phyloP scores from a whole-genome alignment of 2,329 filamentous ascomycete genomes.

The Nemania serpens region DNA sequence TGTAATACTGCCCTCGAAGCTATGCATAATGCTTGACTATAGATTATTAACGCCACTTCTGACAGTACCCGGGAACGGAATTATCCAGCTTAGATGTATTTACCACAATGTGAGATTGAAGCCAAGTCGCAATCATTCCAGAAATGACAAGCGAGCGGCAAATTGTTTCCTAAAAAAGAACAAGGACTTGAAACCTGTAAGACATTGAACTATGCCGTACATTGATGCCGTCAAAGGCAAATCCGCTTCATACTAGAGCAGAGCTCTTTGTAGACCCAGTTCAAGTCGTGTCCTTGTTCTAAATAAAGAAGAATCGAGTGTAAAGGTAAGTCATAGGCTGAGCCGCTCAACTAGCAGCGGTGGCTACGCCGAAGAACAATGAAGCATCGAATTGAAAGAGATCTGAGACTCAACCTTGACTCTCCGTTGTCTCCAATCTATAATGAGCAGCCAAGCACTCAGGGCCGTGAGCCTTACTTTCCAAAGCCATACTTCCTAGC shows the following conservation, averaged over 20 bases:
- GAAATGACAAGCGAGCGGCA: conserved; percentile 2
- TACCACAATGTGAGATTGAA: conserved; percentile 47
- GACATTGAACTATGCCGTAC: conserved; percentile 1
- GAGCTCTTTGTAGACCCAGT: conserved; percentile 17
- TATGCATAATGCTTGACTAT: too few species aligned
- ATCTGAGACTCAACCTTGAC: not conserved
- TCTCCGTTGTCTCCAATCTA: not conserved
- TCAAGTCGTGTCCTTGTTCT: not conserved
- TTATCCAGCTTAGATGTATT: conserved; percentile 63
- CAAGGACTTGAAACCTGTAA: conserved; percentile 3
- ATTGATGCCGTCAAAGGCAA: not conserved
- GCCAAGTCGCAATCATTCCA: not conserved
- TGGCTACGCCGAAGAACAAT: conserved; percentile 30
- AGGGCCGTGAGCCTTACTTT: too few species aligned
- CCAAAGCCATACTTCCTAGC: not conserved
- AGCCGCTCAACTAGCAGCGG: conserved; percentile 7
- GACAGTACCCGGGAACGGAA: conserved; percentile 53
- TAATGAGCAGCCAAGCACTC: not conserved
- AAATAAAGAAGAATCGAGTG: conserved; percentile 29
- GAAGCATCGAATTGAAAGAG: conserved; percentile 23
- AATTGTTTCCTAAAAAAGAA: not conserved
- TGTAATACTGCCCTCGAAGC: too few species aligned
- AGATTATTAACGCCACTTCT: too few species aligned
- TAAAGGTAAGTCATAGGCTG: not conserved
- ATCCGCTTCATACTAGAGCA: conserved; percentile 12